Conservation (phyloP, 2,329 filamentous ascomycete species). For the Talaromyces sp. region DNA sequence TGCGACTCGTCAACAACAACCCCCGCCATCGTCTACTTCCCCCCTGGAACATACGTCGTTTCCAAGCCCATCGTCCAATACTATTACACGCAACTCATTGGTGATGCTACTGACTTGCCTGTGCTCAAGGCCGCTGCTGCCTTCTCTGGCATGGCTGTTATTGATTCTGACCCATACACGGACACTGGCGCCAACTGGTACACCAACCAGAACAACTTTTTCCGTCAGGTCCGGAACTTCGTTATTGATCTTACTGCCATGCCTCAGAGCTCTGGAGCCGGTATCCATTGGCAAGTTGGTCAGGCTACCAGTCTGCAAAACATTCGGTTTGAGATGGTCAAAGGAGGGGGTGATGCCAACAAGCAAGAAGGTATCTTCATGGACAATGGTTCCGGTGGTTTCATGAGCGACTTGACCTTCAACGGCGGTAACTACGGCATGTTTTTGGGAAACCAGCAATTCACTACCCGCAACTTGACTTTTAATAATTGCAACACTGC, state of each 20-base stretch:
- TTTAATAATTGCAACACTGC: conserved; percentile 82
- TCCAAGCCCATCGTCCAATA: conserved; percentile 75
- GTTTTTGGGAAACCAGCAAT: conserved; percentile 84
- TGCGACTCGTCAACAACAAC: conserved; percentile 83
- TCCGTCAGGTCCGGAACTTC: conserved; percentile 79
- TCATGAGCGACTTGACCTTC: conserved; percentile 80
- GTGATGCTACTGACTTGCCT: conserved; percentile 70
- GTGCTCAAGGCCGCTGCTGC: conserved; percentile 69
- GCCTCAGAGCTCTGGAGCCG: conserved; percentile 61
- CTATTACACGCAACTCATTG: conserved; percentile 93
- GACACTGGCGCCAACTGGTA: conserved; percentile 68
- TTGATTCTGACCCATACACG: conserved; percentile 84
- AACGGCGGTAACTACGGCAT: conserved; percentile 76
- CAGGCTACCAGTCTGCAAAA: conserved; percentile 79
- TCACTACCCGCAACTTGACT: conserved; percentile 76
- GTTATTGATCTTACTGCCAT: conserved; percentile 71
- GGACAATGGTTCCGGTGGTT: conserved; percentile 80
- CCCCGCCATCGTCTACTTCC: conserved; percentile 89
- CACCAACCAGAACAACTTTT: conserved; percentile 81
- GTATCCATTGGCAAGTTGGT: conserved; percentile 84
- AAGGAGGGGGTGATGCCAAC: conserved; percentile 63
- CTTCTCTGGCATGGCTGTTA: conserved; percentile 82
- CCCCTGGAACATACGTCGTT: conserved; percentile 79
- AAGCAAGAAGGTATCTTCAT: conserved; percentile 77
- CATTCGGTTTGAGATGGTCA: conserved; percentile 75